Conservation (phyloP, 176 grass and related monocot genomes). For the Thalia dealbata region DNA sequence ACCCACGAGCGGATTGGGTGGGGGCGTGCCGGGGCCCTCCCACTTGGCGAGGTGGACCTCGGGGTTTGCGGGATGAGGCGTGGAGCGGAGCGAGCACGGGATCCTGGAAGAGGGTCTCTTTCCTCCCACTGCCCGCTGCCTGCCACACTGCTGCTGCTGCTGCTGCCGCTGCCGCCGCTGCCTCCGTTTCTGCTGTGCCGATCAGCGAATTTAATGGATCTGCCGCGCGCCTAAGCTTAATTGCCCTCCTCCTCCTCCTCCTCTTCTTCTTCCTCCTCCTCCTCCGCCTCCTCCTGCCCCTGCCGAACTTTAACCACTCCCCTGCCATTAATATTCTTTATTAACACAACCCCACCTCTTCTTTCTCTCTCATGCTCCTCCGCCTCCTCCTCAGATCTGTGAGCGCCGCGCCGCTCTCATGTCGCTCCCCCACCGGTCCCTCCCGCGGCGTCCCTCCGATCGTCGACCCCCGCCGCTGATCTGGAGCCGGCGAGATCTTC, state of each 20-base stretch:
- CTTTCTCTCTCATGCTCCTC: slow-evolving; percentile 11
- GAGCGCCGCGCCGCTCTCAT: slow-evolving; percentile 6
- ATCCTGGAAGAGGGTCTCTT: slow-evolving; percentile 4
- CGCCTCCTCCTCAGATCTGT: slow-evolving; percentile 15
- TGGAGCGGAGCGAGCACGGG: neutral
- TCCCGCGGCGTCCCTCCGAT: neutral
- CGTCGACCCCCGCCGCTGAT: neutral
- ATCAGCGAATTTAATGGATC: slow-evolving; percentile 47
- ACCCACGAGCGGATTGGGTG: neutral
- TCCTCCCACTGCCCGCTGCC: neutral
- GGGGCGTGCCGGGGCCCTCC: neutral
- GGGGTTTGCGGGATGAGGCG: neutral
- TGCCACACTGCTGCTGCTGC: slow-evolving; percentile 10
- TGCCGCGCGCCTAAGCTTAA: slow-evolving; percentile 4
- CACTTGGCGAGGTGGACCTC: neutral
- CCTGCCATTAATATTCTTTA: neutral
- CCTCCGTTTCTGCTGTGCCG: slow-evolving; percentile 18
- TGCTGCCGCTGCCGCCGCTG: slow-evolving; percentile 8
- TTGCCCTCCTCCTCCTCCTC: neutral
- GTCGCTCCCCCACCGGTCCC: neutral
- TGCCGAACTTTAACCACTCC: neutral
- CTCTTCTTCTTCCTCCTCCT: neutral
- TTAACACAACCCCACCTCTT: neutral
- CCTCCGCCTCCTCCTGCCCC: neutral
- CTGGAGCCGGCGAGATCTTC: neutral